Evolutionary conservation across 1,284 basidiomycete species (phyloP).

Genomic region (Tilletia walkeri): DNA sequence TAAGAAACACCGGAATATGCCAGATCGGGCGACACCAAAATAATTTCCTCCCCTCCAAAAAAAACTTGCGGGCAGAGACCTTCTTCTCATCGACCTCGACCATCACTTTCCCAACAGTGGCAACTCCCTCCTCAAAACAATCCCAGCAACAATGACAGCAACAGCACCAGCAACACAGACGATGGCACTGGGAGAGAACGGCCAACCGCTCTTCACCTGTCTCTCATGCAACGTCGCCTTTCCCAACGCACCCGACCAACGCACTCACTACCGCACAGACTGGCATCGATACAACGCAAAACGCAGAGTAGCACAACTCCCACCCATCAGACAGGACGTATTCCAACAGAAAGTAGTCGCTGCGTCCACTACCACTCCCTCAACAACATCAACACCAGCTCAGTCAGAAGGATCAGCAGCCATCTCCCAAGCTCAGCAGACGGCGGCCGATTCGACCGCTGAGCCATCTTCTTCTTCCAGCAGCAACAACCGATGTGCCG

Average conservation of each 20-base stretch:
- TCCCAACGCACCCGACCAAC: constrained; percentile 77
- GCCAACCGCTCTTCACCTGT: constrained; percentile 66
- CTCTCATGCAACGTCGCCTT: constrained; percentile 90
- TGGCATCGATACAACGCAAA: constrained; percentile 99
- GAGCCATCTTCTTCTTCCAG: no score
- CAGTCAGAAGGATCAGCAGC: not conserved
- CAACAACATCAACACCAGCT: not conserved
- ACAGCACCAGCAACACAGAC: not conserved
- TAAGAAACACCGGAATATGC: not conserved
- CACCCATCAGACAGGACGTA: constrained; percentile 73
- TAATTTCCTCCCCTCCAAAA: not conserved
- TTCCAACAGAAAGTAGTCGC: constrained; percentile 89
- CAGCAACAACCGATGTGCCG: not conserved
- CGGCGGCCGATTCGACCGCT: not conserved
- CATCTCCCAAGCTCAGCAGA: not conserved
- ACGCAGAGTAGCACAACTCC: constrained; percentile 83
- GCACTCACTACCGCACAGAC: constrained; percentile 88
- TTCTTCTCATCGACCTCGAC: not conserved
- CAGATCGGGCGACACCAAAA: not conserved
- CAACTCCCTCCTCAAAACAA: not conserved
- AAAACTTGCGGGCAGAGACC: not conserved
- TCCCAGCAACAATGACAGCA: not conserved
- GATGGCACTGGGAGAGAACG: constrained; percentile 30
- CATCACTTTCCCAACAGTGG: not conserved
- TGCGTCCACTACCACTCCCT: not conserved